These are phyloP conservation scores for Condylostoma magnum DNA, from an alignment of 169 alveolate genomes.

Conservation along the genomic window DNA sequence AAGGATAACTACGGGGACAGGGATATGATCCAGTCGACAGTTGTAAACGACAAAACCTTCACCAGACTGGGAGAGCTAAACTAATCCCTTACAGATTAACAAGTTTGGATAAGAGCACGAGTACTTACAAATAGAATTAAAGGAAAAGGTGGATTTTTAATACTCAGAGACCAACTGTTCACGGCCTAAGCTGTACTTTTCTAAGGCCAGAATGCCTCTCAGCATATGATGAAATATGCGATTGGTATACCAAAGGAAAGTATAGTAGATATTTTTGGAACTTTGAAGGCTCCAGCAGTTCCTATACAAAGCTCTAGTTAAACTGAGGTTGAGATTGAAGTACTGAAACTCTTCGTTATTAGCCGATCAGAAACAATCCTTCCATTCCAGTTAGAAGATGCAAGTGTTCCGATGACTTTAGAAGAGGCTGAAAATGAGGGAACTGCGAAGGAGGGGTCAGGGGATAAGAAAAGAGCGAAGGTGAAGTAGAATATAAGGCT, in stretches of 20 bases:
- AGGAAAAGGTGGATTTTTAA: constrained; percentile 76
- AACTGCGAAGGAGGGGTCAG: constrained; percentile 37
- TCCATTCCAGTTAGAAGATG: constrained; percentile 97
- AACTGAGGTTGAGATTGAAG: constrained; percentile 86
- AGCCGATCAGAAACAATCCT: constrained; percentile 82
- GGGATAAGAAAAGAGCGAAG: constrained; percentile 42
- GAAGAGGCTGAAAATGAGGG: constrained; percentile 72
- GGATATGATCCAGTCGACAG: not conserved
- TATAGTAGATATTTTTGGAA: constrained; percentile 92
- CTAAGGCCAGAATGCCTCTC: constrained; percentile 52
- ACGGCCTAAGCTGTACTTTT: constrained; percentile 67
- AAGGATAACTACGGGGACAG: constrained; percentile 5
- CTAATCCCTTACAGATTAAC: constrained; percentile 33
- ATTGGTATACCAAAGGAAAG: constrained; percentile 83
- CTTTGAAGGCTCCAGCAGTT: constrained; percentile 85
- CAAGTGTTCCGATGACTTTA: constrained; percentile 83
- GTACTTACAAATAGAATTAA: constrained; percentile 70
- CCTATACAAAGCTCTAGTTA: constrained; percentile 90
- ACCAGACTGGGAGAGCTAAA: not conserved
- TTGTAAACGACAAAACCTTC: not conserved
- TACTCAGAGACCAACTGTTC: constrained; percentile 66
- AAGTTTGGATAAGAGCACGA: constrained; percentile 68
- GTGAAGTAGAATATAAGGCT: constrained; percentile 96
- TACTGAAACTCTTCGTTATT: constrained; percentile 84
- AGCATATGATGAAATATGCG: constrained; percentile 48